Evolutionary conservation across 768 basidiomycete genomes (phyloP).

Genomic region (Rhizopogon vinicolor): DNA sequence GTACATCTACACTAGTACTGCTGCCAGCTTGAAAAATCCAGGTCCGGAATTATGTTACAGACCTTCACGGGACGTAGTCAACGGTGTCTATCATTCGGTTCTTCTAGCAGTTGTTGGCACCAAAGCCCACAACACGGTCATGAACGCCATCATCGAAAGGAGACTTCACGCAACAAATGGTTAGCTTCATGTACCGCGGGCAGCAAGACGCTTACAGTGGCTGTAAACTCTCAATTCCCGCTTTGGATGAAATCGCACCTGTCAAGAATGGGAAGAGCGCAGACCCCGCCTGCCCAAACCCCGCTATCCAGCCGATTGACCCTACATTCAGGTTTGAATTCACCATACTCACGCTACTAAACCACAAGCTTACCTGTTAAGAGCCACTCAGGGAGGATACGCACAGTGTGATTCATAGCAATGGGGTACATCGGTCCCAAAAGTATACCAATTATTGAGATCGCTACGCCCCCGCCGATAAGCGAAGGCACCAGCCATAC

Average conservation of each 20-base stretch:
- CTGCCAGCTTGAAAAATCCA: no score
- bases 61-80: neutral
- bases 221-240: slow-evolving; percentile 41
- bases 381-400: slow-evolving; percentile 30
- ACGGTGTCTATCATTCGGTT: neutral
- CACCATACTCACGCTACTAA: slow-evolving; percentile 15
- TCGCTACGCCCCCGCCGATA: slow-evolving; percentile 57
- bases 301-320: slow-evolving; percentile 50
- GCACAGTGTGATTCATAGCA: slow-evolving; percentile 29
- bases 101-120: slow-evolving; percentile 26
- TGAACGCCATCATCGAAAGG: slow-evolving; percentile 38
- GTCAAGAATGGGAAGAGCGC: slow-evolving; percentile 49
- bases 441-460: slow-evolving; percentile 60
- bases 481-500: slow-evolving; percentile 70
- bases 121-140: slow-evolving; percentile 37
- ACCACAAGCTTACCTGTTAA: slow-evolving; percentile 16
- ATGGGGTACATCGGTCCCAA: slow-evolving; percentile 78
- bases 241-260: slow-evolving; percentile 36
- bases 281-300: slow-evolving; percentile 46
- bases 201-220: slow-evolving; percentile 37
- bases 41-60: no score
- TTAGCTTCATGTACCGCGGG: neutral
- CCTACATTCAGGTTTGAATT: slow-evolving; percentile 25
- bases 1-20: no score
- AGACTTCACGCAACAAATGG: slow-evolving; percentile 8